Evolutionary conservation across 257 asterid genomes (phyloP).

Genomic region (Scutellaria barbata): DNA sequence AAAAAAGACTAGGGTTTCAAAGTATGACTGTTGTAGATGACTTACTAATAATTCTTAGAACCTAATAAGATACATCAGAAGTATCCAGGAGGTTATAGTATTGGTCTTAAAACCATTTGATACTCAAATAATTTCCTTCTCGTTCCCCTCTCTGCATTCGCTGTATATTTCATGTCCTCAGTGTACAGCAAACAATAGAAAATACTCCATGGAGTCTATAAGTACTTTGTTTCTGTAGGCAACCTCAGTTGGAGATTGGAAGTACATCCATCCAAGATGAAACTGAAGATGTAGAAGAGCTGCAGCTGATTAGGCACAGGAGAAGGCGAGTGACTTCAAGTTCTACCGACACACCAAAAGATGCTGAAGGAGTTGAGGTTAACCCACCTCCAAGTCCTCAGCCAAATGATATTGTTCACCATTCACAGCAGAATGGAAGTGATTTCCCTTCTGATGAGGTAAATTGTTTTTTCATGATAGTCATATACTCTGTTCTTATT

Average conservation of each 20-base stretch:
- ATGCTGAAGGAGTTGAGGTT: conserved; percentile 59
- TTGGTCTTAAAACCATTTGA: conserved; percentile 19
- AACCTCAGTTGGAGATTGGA: conserved; percentile 69
- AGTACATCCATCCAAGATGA: conserved; percentile 73
- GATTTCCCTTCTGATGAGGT: conserved; percentile 81
- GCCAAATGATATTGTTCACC: conserved; percentile 44
- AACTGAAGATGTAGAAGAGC: conserved; percentile 77
- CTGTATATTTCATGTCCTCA: neutral
- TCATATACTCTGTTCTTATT: conserved; percentile 3
- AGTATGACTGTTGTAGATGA: neutral
- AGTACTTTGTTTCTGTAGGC: conserved; percentile 44
- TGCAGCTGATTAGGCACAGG: conserved; percentile 76
- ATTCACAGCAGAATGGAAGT: conserved; percentile 48
- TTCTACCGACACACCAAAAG: conserved; percentile 48
- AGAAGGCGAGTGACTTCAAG: conserved; percentile 62
- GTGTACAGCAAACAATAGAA: neutral
- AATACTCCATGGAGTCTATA: neutral
- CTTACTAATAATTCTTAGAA: neutral
- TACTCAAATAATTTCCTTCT: conserved; percentile 1
- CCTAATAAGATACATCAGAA: neutral
- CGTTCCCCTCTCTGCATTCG: neutral
- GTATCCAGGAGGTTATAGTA: neutral
- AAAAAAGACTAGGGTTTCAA: conserved; percentile 17
- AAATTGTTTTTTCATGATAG: conserved; percentile 23
- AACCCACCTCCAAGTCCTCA: conserved; percentile 73